phyloP scores from a whole-genome alignment of 129 eudicot genomes.

The Saposhnikovia divaricata region DNA sequence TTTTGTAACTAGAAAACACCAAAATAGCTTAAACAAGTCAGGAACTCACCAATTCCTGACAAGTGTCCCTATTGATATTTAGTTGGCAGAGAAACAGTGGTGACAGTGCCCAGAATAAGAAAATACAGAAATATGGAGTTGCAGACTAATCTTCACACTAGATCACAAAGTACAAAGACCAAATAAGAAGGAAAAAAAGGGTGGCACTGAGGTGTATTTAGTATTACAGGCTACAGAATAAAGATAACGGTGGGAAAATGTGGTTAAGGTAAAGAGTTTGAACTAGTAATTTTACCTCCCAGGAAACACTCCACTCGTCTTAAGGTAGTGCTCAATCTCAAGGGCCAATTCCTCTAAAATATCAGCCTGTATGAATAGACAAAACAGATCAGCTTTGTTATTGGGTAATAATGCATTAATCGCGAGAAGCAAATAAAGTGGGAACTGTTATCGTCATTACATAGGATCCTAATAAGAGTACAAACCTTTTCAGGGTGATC shows the following conservation, averaged over 20 bases:
- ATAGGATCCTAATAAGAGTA: constrained; percentile 3
- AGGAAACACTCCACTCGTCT: constrained; percentile 70
- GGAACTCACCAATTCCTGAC: too few relatives aligned
- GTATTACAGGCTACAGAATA: neutral
- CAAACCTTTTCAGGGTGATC: constrained; percentile 93
- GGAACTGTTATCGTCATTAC: neutral
- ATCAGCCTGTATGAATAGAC: constrained; percentile 48
- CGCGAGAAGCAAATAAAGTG: neutral
- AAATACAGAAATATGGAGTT: neutral
- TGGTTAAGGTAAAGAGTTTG: neutral
- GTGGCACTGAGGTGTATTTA: neutral
- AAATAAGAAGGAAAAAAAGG: neutral
- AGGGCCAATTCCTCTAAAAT: constrained; percentile 65
- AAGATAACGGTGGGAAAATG: neutral
- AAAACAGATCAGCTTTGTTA: neutral
- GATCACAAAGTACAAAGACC: neutral
- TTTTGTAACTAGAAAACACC: too few relatives aligned
- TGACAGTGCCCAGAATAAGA: neutral
- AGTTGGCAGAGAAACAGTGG: neutral
- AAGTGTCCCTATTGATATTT: too few relatives aligned
- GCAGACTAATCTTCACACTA: neutral
- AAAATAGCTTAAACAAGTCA: too few relatives aligned
- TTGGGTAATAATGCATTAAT: neutral
- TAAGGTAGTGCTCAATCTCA: constrained; percentile 65
- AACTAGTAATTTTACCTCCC: constrained; percentile 42